Conservation (phyloP, 441 rosid genomes). For the Croton laevigatus region DNA sequence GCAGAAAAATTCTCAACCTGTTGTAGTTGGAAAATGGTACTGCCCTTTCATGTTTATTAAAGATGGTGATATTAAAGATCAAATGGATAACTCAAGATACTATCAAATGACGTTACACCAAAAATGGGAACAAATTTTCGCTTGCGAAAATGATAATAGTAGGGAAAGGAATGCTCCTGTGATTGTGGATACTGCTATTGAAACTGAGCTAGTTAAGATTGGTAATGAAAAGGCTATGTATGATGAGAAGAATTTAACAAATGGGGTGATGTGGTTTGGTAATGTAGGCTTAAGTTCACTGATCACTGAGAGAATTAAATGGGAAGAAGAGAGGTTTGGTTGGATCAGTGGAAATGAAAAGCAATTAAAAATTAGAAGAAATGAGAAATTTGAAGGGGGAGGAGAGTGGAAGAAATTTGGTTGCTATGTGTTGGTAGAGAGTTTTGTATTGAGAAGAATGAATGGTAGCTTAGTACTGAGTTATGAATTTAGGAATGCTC, state of each 20-base stretch:
- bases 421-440: conserved; percentile 39
- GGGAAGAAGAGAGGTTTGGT: conserved; percentile 29
- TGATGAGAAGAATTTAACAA: conserved; percentile 16
- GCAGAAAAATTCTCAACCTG: conserved; percentile 3
- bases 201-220: conserved; percentile 29
- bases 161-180: conserved; percentile 16
- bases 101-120: conserved; percentile 54
- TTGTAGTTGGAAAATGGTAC: conserved; percentile 57
- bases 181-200: conserved; percentile 32
- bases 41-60: conserved; percentile 59
- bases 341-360: neutral
- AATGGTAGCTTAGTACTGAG: conserved; percentile 32
- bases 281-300: neutral
- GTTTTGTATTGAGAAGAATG: conserved; percentile 40
- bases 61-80: conserved; percentile 36
- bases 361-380: conserved; percentile 21
- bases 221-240: conserved; percentile 19
- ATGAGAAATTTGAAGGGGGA: conserved; percentile 24
- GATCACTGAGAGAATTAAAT: neutral
- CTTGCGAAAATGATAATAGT: conserved; percentile 15
- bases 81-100: conserved; percentile 33
- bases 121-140: conserved; percentile 45
- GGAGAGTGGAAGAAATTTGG: conserved; percentile 34
- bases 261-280: conserved; percentile 41
- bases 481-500: conserved; percentile 35